phyloP scores from a whole-genome alignment of 805 yeast species.

The Dipodascopsis uninucleata region DNA sequence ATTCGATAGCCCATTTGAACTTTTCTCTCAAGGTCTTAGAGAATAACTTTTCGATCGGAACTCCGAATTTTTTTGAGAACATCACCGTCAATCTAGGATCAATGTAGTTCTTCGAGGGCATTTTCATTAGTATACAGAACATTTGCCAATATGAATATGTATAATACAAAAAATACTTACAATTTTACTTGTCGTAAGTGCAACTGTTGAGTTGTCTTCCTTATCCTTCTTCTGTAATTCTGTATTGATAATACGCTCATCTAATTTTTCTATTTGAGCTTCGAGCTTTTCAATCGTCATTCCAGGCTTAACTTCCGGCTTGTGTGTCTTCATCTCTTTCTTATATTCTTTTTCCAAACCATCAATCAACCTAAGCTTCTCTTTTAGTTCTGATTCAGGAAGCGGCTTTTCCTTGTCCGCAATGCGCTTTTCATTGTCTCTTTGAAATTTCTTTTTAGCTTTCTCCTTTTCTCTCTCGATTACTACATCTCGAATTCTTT shows the following conservation, averaged over 20 bases:
- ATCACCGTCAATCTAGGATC: slow-evolving; percentile 90
- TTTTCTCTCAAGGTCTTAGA: slow-evolving; percentile 89
- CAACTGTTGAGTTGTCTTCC: slow-evolving; percentile 90
- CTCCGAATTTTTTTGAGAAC: slow-evolving; percentile 78
- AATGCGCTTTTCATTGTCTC: slow-evolving; percentile 72
- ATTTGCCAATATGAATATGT: neutral
- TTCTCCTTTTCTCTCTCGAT: slow-evolving; percentile 62
- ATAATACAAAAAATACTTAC: slow-evolving; percentile 4
- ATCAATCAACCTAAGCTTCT: slow-evolving; percentile 56
- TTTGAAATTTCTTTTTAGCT: slow-evolving; percentile 57
- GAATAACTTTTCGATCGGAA: slow-evolving; percentile 88
- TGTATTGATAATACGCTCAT: slow-evolving; percentile 64
- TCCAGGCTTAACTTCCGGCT: slow-evolving; percentile 47
- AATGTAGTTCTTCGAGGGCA: slow-evolving; percentile 59
- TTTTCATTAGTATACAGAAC: neutral
- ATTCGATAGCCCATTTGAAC: slow-evolving; percentile 93
- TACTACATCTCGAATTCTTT: slow-evolving; percentile 53
- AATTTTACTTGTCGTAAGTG: slow-evolving; percentile 87
- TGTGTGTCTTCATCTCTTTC: slow-evolving; percentile 48
- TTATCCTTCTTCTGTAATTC: slow-evolving; percentile 79
- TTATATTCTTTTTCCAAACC: slow-evolving; percentile 44
- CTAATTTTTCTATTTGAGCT: slow-evolving; percentile 66
- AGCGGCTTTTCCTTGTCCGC: slow-evolving; percentile 54
- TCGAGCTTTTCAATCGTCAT: slow-evolving; percentile 66
- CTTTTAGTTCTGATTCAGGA: slow-evolving; percentile 46